These are phyloP conservation scores for Puya raimondii DNA, from an alignment of 176 grass and related monocot genomes.

Conservation along the genomic window DNA sequence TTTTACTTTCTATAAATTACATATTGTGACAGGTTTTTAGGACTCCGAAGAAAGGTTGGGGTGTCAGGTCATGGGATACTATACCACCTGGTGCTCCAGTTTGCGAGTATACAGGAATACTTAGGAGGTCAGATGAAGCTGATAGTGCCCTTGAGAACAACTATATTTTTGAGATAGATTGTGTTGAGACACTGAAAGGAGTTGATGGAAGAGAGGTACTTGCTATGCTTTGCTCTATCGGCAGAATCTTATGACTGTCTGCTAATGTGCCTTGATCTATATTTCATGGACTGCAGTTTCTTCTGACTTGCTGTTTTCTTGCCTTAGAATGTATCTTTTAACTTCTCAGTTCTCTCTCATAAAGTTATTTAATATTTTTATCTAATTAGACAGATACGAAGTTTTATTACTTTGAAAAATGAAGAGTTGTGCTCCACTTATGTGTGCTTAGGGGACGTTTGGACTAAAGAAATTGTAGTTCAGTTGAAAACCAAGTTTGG, in stretches of 20 bases:
- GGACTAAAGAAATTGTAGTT: too few species aligned
- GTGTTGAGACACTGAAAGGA: conserved; percentile 85
- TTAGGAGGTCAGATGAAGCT: conserved; percentile 62
- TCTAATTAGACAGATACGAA: too few species aligned
- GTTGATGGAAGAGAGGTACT: conserved; percentile 81
- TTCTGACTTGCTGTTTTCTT: background rate
- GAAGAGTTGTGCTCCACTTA: too few species aligned
- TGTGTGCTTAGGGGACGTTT: too few species aligned
- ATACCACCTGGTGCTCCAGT: conserved; percentile 87
- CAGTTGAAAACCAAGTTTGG: too few species aligned
- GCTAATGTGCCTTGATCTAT: background rate
- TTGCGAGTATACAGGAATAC: conserved; percentile 72
- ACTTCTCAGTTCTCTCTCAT: too few species aligned
- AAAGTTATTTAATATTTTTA: too few species aligned
- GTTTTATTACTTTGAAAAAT: too few species aligned
- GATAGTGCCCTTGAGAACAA: conserved; percentile 54
- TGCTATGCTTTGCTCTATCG: conserved; percentile 4
- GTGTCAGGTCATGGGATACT: conserved; percentile 75
- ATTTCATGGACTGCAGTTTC: background rate
- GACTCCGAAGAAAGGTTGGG: conserved; percentile 81
- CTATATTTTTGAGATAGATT: conserved; percentile 87
- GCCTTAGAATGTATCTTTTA: too few species aligned
- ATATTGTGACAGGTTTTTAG: conserved; percentile 55
- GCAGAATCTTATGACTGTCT: conserved; percentile 5
- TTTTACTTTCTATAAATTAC: conserved; percentile 5